Conservation (phyloP, 768 basidiomycete species). For the Mycena olivaceomarginata region DNA sequence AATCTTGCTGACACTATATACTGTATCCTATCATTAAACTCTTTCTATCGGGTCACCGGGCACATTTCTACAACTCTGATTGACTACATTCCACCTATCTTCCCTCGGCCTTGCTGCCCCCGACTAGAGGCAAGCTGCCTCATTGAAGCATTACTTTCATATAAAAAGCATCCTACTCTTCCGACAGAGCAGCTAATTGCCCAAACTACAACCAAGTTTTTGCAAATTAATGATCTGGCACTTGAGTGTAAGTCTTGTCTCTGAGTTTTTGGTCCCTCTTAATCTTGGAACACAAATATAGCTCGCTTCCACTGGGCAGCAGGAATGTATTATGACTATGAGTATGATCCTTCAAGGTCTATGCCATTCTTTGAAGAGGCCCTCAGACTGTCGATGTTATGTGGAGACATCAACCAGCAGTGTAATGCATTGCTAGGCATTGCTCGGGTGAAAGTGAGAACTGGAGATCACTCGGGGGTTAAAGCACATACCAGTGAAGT, state of each 20-base stretch:
- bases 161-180: neutral
- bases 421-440: neutral
- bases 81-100: neutral
- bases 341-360: neutral
- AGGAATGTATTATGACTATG: neutral
- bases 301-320: neutral
- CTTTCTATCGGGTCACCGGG: neutral
- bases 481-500: neutral
- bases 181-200: neutral
- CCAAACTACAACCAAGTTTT: neutral
- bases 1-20: neutral
- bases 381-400: neutral
- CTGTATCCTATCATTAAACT: neutral
- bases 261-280: neutral
- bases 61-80: neutral
- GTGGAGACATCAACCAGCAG: neutral
- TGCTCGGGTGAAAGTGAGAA: neutral
- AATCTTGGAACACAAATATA: neutral
- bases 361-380: neutral
- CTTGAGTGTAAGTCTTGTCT: neutral
- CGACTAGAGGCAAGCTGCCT: neutral
- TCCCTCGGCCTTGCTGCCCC: neutral
- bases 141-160: neutral
- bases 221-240: neutral
- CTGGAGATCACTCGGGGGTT: neutral